Evolutionary conservation across 495 filamentous ascomycete species (phyloP).

Genomic region (Aspergillus funiculosus): DNA sequence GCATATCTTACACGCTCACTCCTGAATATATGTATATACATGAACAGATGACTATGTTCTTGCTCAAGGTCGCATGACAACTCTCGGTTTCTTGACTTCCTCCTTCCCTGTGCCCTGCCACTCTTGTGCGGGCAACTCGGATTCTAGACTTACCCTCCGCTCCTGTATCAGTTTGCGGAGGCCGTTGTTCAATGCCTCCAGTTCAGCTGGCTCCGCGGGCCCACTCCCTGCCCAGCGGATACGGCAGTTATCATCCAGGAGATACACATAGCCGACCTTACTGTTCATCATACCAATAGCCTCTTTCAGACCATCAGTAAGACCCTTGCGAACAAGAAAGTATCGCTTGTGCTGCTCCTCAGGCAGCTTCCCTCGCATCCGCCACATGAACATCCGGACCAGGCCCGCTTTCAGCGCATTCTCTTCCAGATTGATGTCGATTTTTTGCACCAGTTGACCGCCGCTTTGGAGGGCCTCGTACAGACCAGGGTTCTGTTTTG

Average conservation of each 20-base stretch:
- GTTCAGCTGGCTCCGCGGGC: slow-evolving; percentile 61
- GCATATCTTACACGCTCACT: slow-evolving; percentile 13
- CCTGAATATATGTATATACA: slow-evolving; percentile 23
- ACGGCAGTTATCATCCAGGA: slow-evolving; percentile 78
- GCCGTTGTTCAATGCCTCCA: slow-evolving; percentile 62
- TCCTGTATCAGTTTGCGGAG: slow-evolving; percentile 64
- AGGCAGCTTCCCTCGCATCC: slow-evolving; percentile 51
- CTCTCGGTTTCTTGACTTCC: slow-evolving; percentile 16
- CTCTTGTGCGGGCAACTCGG: slow-evolving; percentile 20
- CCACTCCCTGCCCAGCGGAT: slow-evolving; percentile 96
- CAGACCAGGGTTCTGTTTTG: slow-evolving; percentile 59
- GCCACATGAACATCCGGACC: slow-evolving; percentile 60
- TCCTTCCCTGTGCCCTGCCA: slow-evolving; percentile 11
- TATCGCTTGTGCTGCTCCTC: slow-evolving; percentile 63
- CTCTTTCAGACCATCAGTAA: slow-evolving; percentile 68
- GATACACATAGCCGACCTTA: slow-evolving; percentile 90
- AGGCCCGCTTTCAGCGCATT: slow-evolving; percentile 69
- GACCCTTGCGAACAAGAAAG: slow-evolving; percentile 74
- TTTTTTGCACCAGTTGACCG: slow-evolving; percentile 51
- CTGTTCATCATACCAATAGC: slow-evolving; percentile 76
- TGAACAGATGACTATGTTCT: slow-evolving; percentile 11
- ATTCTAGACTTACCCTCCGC: slow-evolving; percentile 25
- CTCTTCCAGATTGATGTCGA: slow-evolving; percentile 84
- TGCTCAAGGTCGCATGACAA: slow-evolving; percentile 17
- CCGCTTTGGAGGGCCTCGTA: slow-evolving; percentile 44